phyloP scores from a whole-genome alignment of 2,329 filamentous ascomycete species.

The Macrophomina phaseolina region DNA sequence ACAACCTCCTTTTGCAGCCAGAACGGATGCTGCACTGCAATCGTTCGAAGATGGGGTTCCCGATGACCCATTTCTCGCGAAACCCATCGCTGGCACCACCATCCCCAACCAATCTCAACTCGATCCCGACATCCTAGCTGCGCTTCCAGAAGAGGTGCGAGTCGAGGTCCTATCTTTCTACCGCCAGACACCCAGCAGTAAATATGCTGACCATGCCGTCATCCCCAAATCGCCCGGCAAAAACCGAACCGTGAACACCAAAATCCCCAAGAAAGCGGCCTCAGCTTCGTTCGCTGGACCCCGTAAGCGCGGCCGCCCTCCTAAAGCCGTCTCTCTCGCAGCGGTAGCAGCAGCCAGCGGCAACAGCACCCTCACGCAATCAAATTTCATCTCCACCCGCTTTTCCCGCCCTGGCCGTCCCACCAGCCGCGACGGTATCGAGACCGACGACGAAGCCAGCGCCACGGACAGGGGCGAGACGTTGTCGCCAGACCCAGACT shows the following conservation, averaged over 20 bases:
- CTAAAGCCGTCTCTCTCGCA: slow-evolving; percentile 44
- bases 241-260: slow-evolving; percentile 55
- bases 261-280: slow-evolving; percentile 54
- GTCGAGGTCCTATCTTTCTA: slow-evolving; percentile 82
- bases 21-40: neutral
- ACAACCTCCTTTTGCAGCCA: neutral
- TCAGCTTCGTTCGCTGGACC: slow-evolving; percentile 59
- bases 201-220: slow-evolving; percentile 37
- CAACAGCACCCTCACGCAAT: slow-evolving; percentile 64
- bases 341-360: slow-evolving; percentile 56
- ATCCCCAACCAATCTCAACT: slow-evolving; percentile 73
- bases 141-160: slow-evolving; percentile 84
- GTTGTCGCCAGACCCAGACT: slow-evolving; percentile 57
- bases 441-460: slow-evolving; percentile 31
- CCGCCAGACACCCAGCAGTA: slow-evolving; percentile 26
- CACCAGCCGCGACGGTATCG: slow-evolving; percentile 39
- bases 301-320: slow-evolving; percentile 65
- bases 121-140: slow-evolving; percentile 82
- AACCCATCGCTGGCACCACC: slow-evolving; percentile 1
- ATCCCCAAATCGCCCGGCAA: slow-evolving; percentile 58
- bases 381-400: slow-evolving; percentile 66
- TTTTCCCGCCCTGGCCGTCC: slow-evolving; percentile 28
- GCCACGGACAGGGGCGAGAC: slow-evolving; percentile 7
- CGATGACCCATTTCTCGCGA: slow-evolving; percentile 13
- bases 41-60: neutral